Conservation (phyloP, 768 basidiomycete species). For the Boletellus sp. region DNA sequence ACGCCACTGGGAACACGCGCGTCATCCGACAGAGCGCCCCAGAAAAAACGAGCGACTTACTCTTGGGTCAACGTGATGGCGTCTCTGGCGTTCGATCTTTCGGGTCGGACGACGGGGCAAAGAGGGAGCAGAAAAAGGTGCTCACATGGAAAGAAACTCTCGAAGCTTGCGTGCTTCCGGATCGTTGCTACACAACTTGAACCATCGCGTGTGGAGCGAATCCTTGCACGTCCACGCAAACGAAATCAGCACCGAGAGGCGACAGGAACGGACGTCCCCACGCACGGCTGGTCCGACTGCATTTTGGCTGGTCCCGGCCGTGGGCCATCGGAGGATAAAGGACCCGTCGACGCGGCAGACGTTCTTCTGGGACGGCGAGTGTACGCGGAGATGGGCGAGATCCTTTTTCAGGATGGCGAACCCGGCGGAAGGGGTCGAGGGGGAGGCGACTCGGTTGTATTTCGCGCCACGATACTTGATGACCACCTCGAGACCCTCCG, state of each 20-base stretch:
- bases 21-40: not conserved
- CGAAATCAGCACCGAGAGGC: not conserved
- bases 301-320: constrained; percentile 3
- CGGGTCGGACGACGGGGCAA: not conserved
- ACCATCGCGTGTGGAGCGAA: constrained; percentile 24
- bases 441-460: constrained; percentile 9
- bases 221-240: constrained; percentile 16
- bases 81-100: too few relatives aligned
- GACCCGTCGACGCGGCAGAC: constrained; percentile 16
- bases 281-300: constrained; percentile 5
- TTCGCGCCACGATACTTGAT: constrained; percentile 24
- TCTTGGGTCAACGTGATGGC: constrained; percentile 24
- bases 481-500: constrained; percentile 26
- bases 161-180: constrained; percentile 24
- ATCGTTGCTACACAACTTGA: constrained; percentile 22
- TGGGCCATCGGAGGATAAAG: constrained; percentile 28
- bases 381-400: constrained; percentile 29
- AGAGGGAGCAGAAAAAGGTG: not conserved
- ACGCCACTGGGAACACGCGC: constrained; percentile 9
- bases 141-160: constrained; percentile 29
- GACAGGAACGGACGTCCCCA: not conserved
- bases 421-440: constrained; percentile 10
- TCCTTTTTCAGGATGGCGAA: constrained; percentile 26
- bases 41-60: constrained; percentile 13
- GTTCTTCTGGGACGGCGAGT: constrained; percentile 28